Evolutionary conservation across 192 early-diverging fungal genomes (phyloP).

Genomic region (Dissophora ornata): DNA sequence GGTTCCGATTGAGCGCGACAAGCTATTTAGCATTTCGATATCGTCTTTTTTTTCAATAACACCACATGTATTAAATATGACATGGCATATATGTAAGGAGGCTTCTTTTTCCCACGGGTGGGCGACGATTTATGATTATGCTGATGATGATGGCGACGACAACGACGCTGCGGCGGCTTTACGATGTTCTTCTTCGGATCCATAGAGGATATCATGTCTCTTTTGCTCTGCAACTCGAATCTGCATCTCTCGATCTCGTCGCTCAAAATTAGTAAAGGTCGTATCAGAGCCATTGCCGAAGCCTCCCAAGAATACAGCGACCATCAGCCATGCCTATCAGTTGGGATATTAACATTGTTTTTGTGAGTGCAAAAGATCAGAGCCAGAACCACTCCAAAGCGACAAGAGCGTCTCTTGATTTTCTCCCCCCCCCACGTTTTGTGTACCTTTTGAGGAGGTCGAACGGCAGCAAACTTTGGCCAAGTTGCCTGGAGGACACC

Average conservation of each 20-base stretch:
- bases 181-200: background rate
- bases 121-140: constrained; percentile 1
- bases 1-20: background rate
- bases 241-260: constrained; percentile 45
- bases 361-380: background rate
- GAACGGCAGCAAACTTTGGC: constrained; percentile 30
- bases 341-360: background rate
- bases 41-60: background rate
- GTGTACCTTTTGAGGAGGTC: constrained; percentile 47
- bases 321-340: constrained; percentile 42
- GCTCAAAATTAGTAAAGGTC: constrained; percentile 51
- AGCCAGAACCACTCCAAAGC: no score
- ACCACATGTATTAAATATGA: background rate
- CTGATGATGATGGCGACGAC: constrained; percentile 2
- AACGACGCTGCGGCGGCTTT: constrained; percentile 16
- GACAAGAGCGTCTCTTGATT: background rate
- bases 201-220: constrained; percentile 44
- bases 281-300: constrained; percentile 53
- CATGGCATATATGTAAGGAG: no score
- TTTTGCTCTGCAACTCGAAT: constrained; percentile 39
- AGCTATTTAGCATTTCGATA: background rate
- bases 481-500: constrained; percentile 36
- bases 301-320: constrained; percentile 45
- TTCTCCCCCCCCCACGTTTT: no score
- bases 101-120: no score